Evolutionary conservation across 2,329 filamentous ascomycete genomes (phyloP).

Genomic region (Beauveria sp.): DNA sequence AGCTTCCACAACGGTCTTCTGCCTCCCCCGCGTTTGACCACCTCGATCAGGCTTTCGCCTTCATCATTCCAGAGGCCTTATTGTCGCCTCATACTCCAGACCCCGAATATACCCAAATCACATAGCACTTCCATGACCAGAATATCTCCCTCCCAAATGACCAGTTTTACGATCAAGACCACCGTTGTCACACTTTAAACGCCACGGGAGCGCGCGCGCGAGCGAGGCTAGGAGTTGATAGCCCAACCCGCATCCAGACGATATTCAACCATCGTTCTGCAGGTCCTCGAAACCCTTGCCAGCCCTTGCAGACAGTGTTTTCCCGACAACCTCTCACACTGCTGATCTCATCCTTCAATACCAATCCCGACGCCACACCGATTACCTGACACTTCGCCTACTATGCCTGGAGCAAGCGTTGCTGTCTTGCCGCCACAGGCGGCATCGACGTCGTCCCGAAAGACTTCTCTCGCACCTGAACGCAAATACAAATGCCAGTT

Average conservation of each 20-base stretch:
- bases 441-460: slow-evolving; percentile 65
- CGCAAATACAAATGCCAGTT: slow-evolving; percentile 99
- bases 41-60: background rate
- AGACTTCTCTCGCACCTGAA: slow-evolving; percentile 72
- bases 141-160: slow-evolving; percentile 43
- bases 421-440: slow-evolving; percentile 56
- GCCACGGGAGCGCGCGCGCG: slow-evolving; percentile 56
- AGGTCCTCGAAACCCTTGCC: slow-evolving; percentile 16
- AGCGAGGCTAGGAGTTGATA: slow-evolving; percentile 36
- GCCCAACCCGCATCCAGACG: slow-evolving; percentile 27
- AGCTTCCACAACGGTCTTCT: background rate
- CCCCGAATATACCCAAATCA: slow-evolving; percentile 9
- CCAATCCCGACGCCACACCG: background rate
- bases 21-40: background rate
- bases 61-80: background rate
- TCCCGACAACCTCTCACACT: slow-evolving; percentile 12
- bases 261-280: slow-evolving; percentile 54
- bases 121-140: slow-evolving; percentile 31
- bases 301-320: slow-evolving; percentile 13
- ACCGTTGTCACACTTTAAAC: slow-evolving; percentile 62
- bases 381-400: slow-evolving; percentile 16
- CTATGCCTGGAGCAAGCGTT: slow-evolving; percentile 65
- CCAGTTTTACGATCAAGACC: slow-evolving; percentile 40
- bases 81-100: slow-evolving; percentile 1
- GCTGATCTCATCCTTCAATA: slow-evolving; percentile 3